Conservation (phyloP, 495 filamentous ascomycete genomes). For the Hypoxylon lienhwacheense region DNA sequence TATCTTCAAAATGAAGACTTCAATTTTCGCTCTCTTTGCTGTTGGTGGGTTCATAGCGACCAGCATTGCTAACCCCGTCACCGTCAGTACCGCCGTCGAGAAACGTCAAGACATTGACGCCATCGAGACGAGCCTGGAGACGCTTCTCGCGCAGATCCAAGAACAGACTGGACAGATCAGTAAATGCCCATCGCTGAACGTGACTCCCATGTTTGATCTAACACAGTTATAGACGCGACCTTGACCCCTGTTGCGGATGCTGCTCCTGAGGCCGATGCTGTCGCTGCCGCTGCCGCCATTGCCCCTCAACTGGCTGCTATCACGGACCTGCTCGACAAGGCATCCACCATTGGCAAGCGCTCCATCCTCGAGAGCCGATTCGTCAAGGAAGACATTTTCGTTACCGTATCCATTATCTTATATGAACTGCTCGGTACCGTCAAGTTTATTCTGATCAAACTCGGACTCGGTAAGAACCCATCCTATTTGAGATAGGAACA, state of each 20-base stretch:
- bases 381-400: constrained; percentile 40
- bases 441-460: constrained; percentile 44
- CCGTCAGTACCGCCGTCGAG: constrained; percentile 33
- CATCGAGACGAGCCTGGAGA: constrained; percentile 32
- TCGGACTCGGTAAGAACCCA: constrained; percentile 41
- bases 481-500: background rate
- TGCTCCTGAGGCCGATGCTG: constrained; percentile 36
- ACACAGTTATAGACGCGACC: constrained; percentile 18
- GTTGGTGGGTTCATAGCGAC: constrained; percentile 40
- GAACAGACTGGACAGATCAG: constrained; percentile 44
- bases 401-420: constrained; percentile 39
- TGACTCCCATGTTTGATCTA: background rate
- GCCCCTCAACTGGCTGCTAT: constrained; percentile 42
- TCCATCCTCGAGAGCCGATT: constrained; percentile 28
- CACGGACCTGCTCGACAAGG: constrained; percentile 39
- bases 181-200: constrained; percentile 17
- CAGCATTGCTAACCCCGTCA: constrained; percentile 40
- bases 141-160: constrained; percentile 36
- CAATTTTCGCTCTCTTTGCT: constrained; percentile 40
- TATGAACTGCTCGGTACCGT: constrained; percentile 42
- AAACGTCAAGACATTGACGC: constrained; percentile 39
- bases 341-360: constrained; percentile 39
- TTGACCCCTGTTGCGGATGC: constrained; percentile 24
- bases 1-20: constrained; percentile 44
- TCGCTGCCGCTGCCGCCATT: constrained; percentile 33